phyloP scores from a whole-genome alignment of 805 yeast genomes.

The Hanseniaspora lachancei region DNA sequence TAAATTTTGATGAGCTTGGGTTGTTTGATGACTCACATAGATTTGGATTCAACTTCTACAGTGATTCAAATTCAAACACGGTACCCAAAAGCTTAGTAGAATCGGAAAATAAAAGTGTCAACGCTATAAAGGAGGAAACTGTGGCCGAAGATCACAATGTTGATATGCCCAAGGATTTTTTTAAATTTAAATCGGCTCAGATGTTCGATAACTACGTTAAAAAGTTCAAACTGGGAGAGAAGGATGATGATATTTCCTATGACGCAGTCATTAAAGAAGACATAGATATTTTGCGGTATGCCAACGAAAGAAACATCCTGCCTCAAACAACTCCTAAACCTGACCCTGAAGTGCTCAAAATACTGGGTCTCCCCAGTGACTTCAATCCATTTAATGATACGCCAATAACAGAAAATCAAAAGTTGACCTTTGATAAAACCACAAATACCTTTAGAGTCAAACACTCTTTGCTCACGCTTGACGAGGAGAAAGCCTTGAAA shows the following conservation, averaged over 20 bases:
- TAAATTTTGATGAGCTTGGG: background rate
- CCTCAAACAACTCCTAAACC: background rate
- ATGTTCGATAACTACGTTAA: background rate
- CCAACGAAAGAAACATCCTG: background rate
- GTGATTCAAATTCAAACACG: background rate
- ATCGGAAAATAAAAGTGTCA: background rate
- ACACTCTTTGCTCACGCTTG: background rate
- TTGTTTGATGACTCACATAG: constrained; percentile 8
- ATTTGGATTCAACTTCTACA: constrained; percentile 9
- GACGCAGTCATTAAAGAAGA: background rate
- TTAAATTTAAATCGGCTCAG: background rate
- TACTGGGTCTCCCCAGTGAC: background rate
- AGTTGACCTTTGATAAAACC: background rate
- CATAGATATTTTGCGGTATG: background rate
- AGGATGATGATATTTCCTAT: background rate
- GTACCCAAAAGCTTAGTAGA: background rate
- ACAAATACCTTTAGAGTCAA: constrained; percentile 5
- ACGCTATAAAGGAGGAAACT: background rate
- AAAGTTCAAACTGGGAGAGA: background rate
- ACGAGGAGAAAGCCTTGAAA: constrained; percentile 2
- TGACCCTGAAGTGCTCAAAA: background rate
- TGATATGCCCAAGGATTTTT: background rate
- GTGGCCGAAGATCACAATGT: background rate
- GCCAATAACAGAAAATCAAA: background rate
- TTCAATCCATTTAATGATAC: background rate